Evolutionary conservation across 768 basidiomycete genomes (phyloP).

Genomic region (Serendipita vermifera): DNA sequence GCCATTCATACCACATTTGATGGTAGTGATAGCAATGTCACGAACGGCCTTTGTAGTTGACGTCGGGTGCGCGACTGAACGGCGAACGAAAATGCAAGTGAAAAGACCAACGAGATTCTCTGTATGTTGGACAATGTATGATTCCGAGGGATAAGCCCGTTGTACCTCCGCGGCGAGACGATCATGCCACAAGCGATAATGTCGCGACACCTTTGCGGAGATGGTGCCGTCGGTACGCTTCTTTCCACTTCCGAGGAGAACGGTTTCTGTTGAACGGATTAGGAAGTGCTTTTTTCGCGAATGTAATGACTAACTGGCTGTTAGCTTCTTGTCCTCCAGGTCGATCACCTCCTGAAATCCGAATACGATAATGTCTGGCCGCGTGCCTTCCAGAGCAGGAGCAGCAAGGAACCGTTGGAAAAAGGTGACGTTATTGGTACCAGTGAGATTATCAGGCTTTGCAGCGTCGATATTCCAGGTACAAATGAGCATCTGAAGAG

Average conservation of each 20-base stretch:
- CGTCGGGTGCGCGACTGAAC: constrained; percentile 63
- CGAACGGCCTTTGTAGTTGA: constrained; percentile 35
- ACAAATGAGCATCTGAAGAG: constrained; percentile 62
- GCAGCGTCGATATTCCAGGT: constrained; percentile 92
- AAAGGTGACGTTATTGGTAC: constrained; percentile 61
- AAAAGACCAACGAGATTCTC: constrained; percentile 88
- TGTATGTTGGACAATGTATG: constrained; percentile 69
- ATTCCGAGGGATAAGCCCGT: constrained; percentile 56
- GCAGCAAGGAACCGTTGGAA: constrained; percentile 52
- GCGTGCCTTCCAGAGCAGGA: not conserved
- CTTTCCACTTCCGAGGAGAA: constrained; percentile 64
- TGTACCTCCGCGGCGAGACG: constrained; percentile 59
- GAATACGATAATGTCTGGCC: constrained; percentile 81
- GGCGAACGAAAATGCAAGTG: constrained; percentile 39
- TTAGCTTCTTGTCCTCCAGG: constrained; percentile 83
- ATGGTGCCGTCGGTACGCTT: constrained; percentile 45
- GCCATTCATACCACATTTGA: constrained; percentile 89
- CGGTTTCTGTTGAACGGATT: constrained; percentile 40
- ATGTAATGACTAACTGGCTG: constrained; percentile 41
- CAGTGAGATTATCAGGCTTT: constrained; percentile 55
- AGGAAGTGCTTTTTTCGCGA: not conserved
- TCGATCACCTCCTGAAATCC: constrained; percentile 96
- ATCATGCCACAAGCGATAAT: constrained; percentile 86
- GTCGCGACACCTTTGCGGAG: constrained; percentile 72
- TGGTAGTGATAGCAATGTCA: constrained; percentile 60